phyloP scores from a whole-genome alignment of 306 rosid species.

The Carpinus viminea region DNA sequence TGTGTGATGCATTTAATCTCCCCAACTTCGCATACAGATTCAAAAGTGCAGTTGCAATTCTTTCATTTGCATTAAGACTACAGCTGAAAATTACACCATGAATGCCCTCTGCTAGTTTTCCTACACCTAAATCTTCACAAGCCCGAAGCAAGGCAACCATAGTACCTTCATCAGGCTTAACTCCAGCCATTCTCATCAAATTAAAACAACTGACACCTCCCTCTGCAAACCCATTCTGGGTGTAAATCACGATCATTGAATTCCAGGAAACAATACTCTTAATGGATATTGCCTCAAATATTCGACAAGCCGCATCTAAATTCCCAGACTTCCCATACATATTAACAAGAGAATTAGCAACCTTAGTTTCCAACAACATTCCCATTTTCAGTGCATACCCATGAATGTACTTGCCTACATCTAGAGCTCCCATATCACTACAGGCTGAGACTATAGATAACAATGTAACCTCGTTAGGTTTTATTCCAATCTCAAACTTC shows the following conservation, averaged over 20 bases:
- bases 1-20: slow-evolving; percentile 48
- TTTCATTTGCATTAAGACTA: slow-evolving; percentile 44
- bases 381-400: slow-evolving; percentile 61
- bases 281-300: slow-evolving; percentile 52
- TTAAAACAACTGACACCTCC: slow-evolving; percentile 50
- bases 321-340: slow-evolving; percentile 69
- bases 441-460: slow-evolving; percentile 63
- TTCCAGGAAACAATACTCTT: slow-evolving; percentile 67
- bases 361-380: slow-evolving; percentile 48
- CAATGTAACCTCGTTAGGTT: slow-evolving; percentile 57
- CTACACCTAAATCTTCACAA: slow-evolving; percentile 48
- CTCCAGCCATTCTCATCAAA: slow-evolving; percentile 51
- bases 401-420: slow-evolving; percentile 58
- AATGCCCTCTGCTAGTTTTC: slow-evolving; percentile 51
- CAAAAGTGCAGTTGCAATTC: slow-evolving; percentile 55
- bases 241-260: slow-evolving; percentile 50
- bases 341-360: slow-evolving; percentile 57
- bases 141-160: slow-evolving; percentile 62
- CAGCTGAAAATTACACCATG: slow-evolving; percentile 50
- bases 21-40: slow-evolving; percentile 70
- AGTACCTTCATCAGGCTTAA: slow-evolving; percentile 66
- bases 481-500: slow-evolving; percentile 39
- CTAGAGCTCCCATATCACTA: slow-evolving; percentile 31
- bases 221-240: slow-evolving; percentile 41
- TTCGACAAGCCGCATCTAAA: slow-evolving; percentile 42